Conservation (phyloP, 306 rosid genomes). For the Acacia melanoxylon region DNA sequence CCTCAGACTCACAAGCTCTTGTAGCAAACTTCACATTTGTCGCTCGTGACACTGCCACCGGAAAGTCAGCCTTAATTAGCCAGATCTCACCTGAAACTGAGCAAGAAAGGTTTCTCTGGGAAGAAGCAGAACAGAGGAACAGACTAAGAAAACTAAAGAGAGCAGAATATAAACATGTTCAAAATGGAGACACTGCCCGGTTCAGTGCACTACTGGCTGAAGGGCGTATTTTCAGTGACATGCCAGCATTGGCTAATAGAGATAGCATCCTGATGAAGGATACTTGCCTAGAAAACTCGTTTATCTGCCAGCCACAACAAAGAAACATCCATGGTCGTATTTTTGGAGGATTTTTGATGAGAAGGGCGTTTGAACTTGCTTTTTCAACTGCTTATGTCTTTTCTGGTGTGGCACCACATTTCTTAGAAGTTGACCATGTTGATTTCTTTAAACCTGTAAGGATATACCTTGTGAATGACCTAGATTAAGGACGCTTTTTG, state of each 20-base stretch:
- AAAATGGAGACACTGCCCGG: conserved; percentile 42
- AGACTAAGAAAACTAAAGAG: conserved; percentile 56
- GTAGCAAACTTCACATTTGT: conserved; percentile 85
- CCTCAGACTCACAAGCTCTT: conserved; percentile 55
- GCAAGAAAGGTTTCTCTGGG: conserved; percentile 65
- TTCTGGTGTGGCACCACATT: conserved; percentile 82
- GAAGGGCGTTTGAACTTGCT: conserved; percentile 90
- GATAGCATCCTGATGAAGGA: conserved; percentile 75
- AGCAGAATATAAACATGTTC: conserved; percentile 44
- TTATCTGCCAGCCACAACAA: conserved; percentile 90
- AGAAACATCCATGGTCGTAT: conserved; percentile 88
- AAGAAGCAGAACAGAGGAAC: conserved; percentile 78
- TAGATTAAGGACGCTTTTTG: background rate
- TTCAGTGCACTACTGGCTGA: conserved; percentile 65
- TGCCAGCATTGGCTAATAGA: conserved; percentile 92
- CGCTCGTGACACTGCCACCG: conserved; percentile 74
- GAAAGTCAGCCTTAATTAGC: conserved; percentile 69
- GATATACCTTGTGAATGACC: background rate
- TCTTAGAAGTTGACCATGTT: conserved; percentile 88
- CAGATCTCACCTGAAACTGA: conserved; percentile 64
- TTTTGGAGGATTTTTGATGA: conserved; percentile 87
- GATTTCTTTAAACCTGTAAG: conserved; percentile 90
- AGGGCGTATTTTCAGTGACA: conserved; percentile 71
- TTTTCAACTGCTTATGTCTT: conserved; percentile 79
- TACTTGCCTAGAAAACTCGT: conserved; percentile 77